Evolutionary conservation across 2,329 filamentous ascomycete genomes (phyloP).

Genomic region (Fusarium subtropicale): DNA sequence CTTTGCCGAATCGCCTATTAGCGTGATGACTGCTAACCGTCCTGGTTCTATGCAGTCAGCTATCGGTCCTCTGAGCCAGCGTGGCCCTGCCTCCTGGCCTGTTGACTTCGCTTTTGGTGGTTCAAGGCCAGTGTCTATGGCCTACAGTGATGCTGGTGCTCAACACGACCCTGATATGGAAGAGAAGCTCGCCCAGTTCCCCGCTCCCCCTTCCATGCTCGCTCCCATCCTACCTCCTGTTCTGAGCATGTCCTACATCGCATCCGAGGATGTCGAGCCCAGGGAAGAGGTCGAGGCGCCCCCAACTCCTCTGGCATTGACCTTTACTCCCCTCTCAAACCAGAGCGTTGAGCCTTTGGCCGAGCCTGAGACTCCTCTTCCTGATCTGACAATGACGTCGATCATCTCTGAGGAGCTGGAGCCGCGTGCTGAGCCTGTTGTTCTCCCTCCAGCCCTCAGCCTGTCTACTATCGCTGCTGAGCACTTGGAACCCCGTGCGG

Average conservation of each 20-base stretch:
- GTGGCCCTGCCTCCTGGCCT: slow-evolving; percentile 44
- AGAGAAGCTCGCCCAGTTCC: slow-evolving; percentile 65
- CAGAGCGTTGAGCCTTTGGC: slow-evolving; percentile 56
- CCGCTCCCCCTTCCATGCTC: slow-evolving; percentile 62
- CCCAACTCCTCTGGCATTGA: slow-evolving; percentile 50
- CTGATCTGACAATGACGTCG: slow-evolving; percentile 45
- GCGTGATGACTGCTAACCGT: slow-evolving; percentile 49
- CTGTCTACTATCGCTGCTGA: slow-evolving; percentile 45
- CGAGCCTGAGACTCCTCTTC: slow-evolving; percentile 50
- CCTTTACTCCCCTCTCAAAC: slow-evolving; percentile 50
- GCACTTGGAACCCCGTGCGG: slow-evolving; percentile 47
- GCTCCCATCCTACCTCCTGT: slow-evolving; percentile 50
- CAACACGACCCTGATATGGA: slow-evolving; percentile 64
- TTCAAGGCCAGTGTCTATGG: slow-evolving; percentile 61
- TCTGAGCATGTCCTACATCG: slow-evolving; percentile 59
- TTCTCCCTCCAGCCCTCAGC: slow-evolving; percentile 41
- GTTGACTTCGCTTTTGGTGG: slow-evolving; percentile 38
- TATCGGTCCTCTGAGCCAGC: slow-evolving; percentile 47
- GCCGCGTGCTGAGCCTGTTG: slow-evolving; percentile 45
- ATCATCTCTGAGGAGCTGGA: slow-evolving; percentile 47
- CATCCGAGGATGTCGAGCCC: slow-evolving; percentile 59
- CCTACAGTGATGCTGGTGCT: slow-evolving; percentile 65
- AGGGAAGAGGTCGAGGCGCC: slow-evolving; percentile 51
- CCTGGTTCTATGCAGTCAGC: slow-evolving; percentile 59
- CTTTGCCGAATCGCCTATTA: slow-evolving; percentile 42